A percentile compares a stretch with the other conserved stretches of the same genome.
These are phyloP conservation scores for Fusarium lateritium DNA, from an alignment of 2,329 filamentous ascomycete genomes.

Conservation along the genomic window DNA sequence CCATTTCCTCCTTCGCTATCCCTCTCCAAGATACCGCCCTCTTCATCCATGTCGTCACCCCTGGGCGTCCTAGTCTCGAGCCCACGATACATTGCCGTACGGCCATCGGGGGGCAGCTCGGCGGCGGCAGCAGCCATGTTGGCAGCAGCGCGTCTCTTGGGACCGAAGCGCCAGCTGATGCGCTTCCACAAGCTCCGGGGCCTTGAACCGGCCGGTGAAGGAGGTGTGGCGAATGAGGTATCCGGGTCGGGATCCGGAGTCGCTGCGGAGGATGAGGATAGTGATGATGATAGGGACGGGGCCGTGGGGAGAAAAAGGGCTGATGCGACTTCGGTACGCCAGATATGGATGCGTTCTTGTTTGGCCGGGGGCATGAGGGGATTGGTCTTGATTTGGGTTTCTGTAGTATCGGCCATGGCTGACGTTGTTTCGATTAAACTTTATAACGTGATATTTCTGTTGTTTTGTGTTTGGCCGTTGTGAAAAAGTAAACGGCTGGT, in stretches of 20 bases:
- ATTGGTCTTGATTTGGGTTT: constrained; percentile 28
- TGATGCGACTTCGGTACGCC: constrained; percentile 64
- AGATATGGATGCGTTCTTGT: constrained; percentile 63
- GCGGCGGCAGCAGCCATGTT: constrained; percentile 45
- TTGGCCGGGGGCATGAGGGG: constrained; percentile 53
- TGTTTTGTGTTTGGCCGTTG: not conserved
- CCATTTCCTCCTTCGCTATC: constrained; percentile 47
- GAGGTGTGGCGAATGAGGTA: constrained; percentile 31
- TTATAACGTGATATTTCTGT: not conserved
- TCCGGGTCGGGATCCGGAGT: constrained; percentile 35
- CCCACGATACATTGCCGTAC: constrained; percentile 57
- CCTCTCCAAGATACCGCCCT: constrained; percentile 46
- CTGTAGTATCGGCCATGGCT: constrained; percentile 28
- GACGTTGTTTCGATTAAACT: constrained; percentile 3
- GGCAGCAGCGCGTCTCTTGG: constrained; percentile 37
- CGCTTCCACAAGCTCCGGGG: constrained; percentile 48
- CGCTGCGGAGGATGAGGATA: constrained; percentile 53
- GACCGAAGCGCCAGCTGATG: constrained; percentile 48
- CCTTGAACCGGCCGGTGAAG: constrained; percentile 35
- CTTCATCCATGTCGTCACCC: constrained; percentile 44
- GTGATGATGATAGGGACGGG: constrained; percentile 50
- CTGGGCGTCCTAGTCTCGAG: constrained; percentile 37
- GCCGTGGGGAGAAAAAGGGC: constrained; percentile 52
- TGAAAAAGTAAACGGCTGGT: constrained; percentile 3
- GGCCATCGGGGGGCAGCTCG: constrained; percentile 40